Evolutionary conservation across 495 filamentous ascomycete genomes (phyloP), one percentile per base, ranked within the genome.

Genomic region (Ramalina intermedia): DNA sequence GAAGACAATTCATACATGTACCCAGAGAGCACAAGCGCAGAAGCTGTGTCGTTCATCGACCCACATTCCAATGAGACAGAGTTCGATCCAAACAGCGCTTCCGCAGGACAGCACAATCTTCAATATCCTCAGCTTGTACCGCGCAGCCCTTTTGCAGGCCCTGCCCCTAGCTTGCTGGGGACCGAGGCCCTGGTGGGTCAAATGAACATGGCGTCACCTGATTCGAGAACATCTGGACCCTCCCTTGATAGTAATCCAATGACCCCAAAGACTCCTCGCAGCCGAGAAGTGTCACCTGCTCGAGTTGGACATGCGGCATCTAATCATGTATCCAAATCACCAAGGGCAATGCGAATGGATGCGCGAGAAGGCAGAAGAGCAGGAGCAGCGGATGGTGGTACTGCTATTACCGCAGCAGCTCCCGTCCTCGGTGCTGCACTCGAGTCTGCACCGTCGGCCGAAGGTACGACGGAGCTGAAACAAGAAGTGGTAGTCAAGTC

Each of bases 121-220:
- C 54, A 53, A 44, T 51, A 52, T 44, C 51, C 57, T 8, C 43
- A 49, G 23, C 39, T 41, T 39, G 41, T 41, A 33, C 11, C 44
- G 14, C 39, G 27, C 40, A 20, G 24, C 9, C 36, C 46, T 12
- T 41, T 18, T 7, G 37, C 60, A 47, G 64, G 63, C 49, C 66
- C 66, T 41, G 72, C 73, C 43, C 62, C 76, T 33, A 84, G 80
- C 61, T 65, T 84, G 33, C 70, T 78, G 52, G 81, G 80, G 37
- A 73, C 81, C 46, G 81, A 84, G 63, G 80, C 75, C 11, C 62
- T 83, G 51, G 77, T 86, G 52, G 70, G 76, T 52, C 72, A 79
- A 55, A 64, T 85, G 46, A 73, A 83, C 54, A 82, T 84, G 78
- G 72, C 73, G 48, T 82, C 80, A 44, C 68, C 67, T 16, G 44